phyloP scores from a whole-genome alignment of 495 filamentous ascomycete species.

The Talaromyces borbonicus region DNA sequence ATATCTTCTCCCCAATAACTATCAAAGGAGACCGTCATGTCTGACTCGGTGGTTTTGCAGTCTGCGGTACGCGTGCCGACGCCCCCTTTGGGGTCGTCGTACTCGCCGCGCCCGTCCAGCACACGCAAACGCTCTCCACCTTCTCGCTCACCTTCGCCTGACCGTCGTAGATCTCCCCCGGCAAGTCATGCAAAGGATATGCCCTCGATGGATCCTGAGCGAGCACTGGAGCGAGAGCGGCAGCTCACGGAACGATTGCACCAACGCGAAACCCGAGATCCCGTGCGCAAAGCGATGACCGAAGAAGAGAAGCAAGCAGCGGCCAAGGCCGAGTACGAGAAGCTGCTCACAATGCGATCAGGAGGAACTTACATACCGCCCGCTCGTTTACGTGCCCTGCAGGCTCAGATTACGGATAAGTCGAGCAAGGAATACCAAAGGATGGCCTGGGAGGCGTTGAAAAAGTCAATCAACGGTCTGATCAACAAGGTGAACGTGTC shows the following conservation, averaged over 20 bases:
- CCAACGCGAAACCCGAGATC: slow-evolving; percentile 42
- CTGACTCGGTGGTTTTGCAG: slow-evolving; percentile 44
- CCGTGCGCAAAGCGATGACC: slow-evolving; percentile 50
- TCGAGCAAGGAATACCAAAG: slow-evolving; percentile 94
- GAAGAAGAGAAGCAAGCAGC: slow-evolving; percentile 75
- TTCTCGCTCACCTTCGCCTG: slow-evolving; percentile 55
- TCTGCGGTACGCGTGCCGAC: slow-evolving; percentile 62
- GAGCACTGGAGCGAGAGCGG: slow-evolving; percentile 50
- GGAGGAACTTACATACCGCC: slow-evolving; percentile 96
- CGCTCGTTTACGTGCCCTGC: slow-evolving; percentile 78
- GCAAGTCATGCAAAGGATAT: slow-evolving; percentile 32
- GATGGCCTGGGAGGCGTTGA: slow-evolving; percentile 97
- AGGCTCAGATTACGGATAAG: slow-evolving; percentile 96
- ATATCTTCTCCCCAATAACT: neutral
- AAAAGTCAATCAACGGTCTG: slow-evolving; percentile 96
- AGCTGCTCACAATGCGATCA: slow-evolving; percentile 78
- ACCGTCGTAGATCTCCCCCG: slow-evolving; percentile 50
- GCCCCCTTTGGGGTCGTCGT: slow-evolving; percentile 45
- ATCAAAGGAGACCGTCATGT: slow-evolving; percentile 31
- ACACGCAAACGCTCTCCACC: slow-evolving; percentile 53
- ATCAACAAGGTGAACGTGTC: slow-evolving; percentile 98
- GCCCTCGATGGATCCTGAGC: slow-evolving; percentile 43
- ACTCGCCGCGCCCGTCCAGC: slow-evolving; percentile 33
- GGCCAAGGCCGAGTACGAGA: slow-evolving; percentile 86
- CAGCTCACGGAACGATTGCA: slow-evolving; percentile 52